phyloP scores from a whole-genome alignment of 345 rosid genomes.

The Populus tremula region DNA sequence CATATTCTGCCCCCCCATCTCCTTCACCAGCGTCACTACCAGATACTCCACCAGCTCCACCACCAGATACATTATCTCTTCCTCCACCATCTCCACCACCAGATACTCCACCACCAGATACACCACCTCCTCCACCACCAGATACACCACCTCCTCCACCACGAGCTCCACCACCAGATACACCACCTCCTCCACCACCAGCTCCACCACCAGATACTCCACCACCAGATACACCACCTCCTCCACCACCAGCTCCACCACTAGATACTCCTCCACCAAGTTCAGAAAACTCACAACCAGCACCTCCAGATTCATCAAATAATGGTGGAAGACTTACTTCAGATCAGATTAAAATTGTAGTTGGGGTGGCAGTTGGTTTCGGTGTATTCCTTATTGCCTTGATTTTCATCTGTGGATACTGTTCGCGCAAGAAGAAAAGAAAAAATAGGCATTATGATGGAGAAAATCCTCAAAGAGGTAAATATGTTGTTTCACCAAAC shows the following conservation, averaged over 20 bases:
- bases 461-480: conserved; percentile 19
- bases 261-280: conserved; percentile 9
- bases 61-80: fast-evolving
- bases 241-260: conserved; percentile 33
- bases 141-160: conserved; percentile 16
- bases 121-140: too few relatives aligned
- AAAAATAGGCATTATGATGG: conserved; percentile 43
- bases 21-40: conserved; percentile 26
- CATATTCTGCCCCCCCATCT: too few relatives aligned
- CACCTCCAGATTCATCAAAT: conserved; percentile 13
- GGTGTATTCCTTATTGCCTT: conserved; percentile 48
- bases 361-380: conserved; percentile 50
- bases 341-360: conserved; percentile 26
- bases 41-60: too few relatives aligned
- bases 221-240: conserved; percentile 6
- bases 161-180: too few relatives aligned
- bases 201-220: conserved; percentile 17
- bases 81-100: fast-evolving
- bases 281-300: neutral
- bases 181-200: neutral
- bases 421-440: conserved; percentile 40
- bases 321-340: conserved; percentile 4
- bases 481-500: neutral
- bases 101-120: too few relatives aligned
- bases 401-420: conserved; percentile 34